Evolutionary conservation across 2,329 filamentous ascomycete genomes (phyloP).

Genomic region (Xylariaceae sp.): DNA sequence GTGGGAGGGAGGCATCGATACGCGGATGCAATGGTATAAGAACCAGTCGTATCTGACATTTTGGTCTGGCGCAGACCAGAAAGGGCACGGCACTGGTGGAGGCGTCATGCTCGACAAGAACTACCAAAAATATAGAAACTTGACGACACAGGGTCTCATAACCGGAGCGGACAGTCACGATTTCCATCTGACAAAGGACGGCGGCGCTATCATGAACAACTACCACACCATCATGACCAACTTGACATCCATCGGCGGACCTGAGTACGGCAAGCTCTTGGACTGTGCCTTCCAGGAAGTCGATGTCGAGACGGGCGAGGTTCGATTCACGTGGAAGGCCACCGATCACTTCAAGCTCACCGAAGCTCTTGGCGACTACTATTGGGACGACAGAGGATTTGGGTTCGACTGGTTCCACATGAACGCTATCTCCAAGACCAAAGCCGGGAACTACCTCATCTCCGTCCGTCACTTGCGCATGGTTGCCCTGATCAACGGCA

Average conservation of each 20-base stretch:
- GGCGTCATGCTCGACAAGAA: slow-evolving; percentile 31
- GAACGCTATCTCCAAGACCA: slow-evolving; percentile 36
- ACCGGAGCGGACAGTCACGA: slow-evolving; percentile 41
- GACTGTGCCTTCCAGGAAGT: slow-evolving; percentile 39
- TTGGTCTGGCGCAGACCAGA: slow-evolving; percentile 32
- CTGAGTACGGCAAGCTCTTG: slow-evolving; percentile 28
- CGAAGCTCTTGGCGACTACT: slow-evolving; percentile 13
- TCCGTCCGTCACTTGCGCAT: slow-evolving; percentile 32
- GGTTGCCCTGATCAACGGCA: slow-evolving; percentile 32
- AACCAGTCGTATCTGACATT: slow-evolving; percentile 34
- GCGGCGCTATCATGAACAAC: slow-evolving; percentile 40
- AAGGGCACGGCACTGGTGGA: slow-evolving; percentile 20
- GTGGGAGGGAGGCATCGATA: slow-evolving; percentile 19
- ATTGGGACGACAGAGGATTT: not conserved
- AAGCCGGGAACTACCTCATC: slow-evolving; percentile 36
- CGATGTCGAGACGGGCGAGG: slow-evolving; percentile 33
- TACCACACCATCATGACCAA: slow-evolving; percentile 35
- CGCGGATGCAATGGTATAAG: slow-evolving; percentile 29
- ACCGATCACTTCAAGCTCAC: slow-evolving; percentile 26
- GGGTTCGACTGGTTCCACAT: slow-evolving; percentile 39
- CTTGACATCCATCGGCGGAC: slow-evolving; percentile 30
- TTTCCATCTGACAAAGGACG: slow-evolving; percentile 38
- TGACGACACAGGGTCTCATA: slow-evolving; percentile 34
- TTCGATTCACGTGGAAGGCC: slow-evolving; percentile 37
- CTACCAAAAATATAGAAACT: slow-evolving; percentile 37